Evolutionary conservation across 805 yeast genomes (phyloP).

Genomic region (Metschnikowia matae): DNA sequence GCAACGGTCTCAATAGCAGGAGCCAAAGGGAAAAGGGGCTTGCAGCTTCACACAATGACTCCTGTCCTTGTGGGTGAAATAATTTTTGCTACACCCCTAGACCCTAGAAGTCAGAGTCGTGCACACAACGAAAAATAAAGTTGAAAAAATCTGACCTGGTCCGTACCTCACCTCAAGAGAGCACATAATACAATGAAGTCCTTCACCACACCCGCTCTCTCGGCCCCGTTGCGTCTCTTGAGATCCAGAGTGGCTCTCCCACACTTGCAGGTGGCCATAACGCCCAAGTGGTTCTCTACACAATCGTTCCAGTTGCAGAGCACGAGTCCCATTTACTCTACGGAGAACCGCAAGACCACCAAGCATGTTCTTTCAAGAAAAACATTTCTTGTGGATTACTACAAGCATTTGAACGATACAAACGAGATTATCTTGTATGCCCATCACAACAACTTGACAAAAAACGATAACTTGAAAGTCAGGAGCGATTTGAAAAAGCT

Average conservation of each 20-base stretch:
- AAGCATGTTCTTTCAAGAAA: constrained; percentile 73
- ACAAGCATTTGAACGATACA: constrained; percentile 63
- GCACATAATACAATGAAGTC: constrained; percentile 1
- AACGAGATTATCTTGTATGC: constrained; percentile 70
- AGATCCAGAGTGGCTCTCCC: background rate
- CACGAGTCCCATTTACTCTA: constrained; percentile 3
- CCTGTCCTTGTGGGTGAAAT: background rate
- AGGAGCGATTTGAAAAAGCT: constrained; percentile 57
- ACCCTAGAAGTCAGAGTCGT: background rate
- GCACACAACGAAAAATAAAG: constrained; percentile 1
- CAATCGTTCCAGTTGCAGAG: background rate
- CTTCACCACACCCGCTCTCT: background rate
- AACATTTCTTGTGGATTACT: constrained; percentile 78
- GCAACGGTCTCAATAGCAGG: no score
- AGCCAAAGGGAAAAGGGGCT: no score
- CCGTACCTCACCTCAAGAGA: background rate
- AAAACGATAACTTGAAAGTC: constrained; percentile 60
- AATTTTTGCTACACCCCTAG: background rate
- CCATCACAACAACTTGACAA: constrained; percentile 79
- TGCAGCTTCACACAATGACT: no score
- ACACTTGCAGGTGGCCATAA: background rate
- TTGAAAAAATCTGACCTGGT: background rate
- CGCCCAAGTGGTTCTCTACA: background rate
- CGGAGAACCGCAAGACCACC: constrained; percentile 40
- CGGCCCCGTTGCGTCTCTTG: constrained; percentile 1